Evolutionary conservation across 2,329 filamentous ascomycete genomes (phyloP).

Genomic region (Botrytis galanthina): DNA sequence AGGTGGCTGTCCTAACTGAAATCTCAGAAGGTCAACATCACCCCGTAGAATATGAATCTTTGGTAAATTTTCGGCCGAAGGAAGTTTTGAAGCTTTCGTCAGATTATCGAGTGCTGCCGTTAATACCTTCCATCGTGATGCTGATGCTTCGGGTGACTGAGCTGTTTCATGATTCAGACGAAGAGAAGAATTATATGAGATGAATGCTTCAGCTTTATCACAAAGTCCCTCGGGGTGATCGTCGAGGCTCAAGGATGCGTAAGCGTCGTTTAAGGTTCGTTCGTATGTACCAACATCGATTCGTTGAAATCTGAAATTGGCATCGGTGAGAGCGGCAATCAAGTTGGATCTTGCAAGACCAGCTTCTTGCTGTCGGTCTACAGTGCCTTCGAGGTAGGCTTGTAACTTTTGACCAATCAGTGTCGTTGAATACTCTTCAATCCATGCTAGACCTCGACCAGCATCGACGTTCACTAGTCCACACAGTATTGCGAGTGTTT

Average conservation of each 20-base stretch:
- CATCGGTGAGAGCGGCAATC: slow-evolving; percentile 53
- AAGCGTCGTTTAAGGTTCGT: slow-evolving; percentile 34
- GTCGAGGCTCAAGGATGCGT: slow-evolving; percentile 18
- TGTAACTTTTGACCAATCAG: slow-evolving; percentile 54
- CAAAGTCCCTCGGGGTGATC: slow-evolving; percentile 46
- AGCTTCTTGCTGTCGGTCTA: slow-evolving; percentile 49
- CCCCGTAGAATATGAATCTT: slow-evolving; percentile 54
- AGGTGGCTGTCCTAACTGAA: slow-evolving; percentile 48
- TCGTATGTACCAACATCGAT: slow-evolving; percentile 54
- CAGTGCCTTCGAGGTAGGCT: slow-evolving; percentile 45
- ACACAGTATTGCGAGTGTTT: slow-evolving; percentile 44
- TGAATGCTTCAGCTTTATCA: slow-evolving; percentile 55
- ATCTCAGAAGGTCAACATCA: slow-evolving; percentile 54
- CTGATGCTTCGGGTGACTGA: slow-evolving; percentile 27
- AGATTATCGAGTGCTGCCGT: slow-evolving; percentile 50
- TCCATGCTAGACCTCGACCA: slow-evolving; percentile 50
- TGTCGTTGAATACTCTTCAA: slow-evolving; percentile 54
- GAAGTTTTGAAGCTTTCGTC: slow-evolving; percentile 51
- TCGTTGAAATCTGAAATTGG: slow-evolving; percentile 51
- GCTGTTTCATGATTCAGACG: slow-evolving; percentile 37
- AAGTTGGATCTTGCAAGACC: slow-evolving; percentile 55
- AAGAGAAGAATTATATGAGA: slow-evolving; percentile 48
- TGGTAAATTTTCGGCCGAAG: slow-evolving; percentile 48
- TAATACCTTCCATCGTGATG: slow-evolving; percentile 51
- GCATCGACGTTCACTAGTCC: slow-evolving; percentile 40